Evolutionary conservation across 306 rosid species (phyloP), one percentile per base, ranked within the genome.

Genomic region (Myrica gale): DNA sequence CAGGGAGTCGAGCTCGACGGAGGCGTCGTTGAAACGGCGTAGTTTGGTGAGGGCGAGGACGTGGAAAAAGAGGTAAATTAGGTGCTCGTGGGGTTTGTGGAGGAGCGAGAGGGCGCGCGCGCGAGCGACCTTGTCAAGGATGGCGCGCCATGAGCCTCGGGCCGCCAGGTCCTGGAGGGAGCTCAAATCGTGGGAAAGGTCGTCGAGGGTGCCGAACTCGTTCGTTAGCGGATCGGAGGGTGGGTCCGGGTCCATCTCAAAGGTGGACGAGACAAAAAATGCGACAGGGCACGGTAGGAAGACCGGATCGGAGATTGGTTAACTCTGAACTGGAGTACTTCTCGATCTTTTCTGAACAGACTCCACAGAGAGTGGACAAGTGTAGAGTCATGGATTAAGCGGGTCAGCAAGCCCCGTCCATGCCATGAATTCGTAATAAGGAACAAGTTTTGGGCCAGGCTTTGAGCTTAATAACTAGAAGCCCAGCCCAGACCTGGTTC

Each of bases 91-190:
- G 54, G 98, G 98, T 42, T 90, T 87, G 7, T 82, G 86, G 77
- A 94, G 98, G 43, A 88, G 91, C 43, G 91, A 81, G 46, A 82
- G 97, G 23, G 98, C 80, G 17, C 98, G 82, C 20, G 97, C 93
- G 17, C 95, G 82, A 21, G 93, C 80, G 23, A 94, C 95, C 80
- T 90, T 90, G 90, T 94, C 98, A 69, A 87, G 82, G 32, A 94
- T 79, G 16, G 98, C 81, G 19, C 91, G 93, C 98, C 98, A 94
- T 23, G 96, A 93, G 77, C 98, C 98, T 76, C 97, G 90, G 65
- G 39, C 55, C 15, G 97, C 97, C 16, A 92, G 93, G 56, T 94
- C 97, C 19, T 91, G 87, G 21, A 94, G 88, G 8, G 93, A 84
- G 9, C 78, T 58, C n/a, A 90, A 92, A 55, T 93, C 98, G 71